These are phyloP conservation scores for Coniosporium tulheliwenetii DNA, from an alignment of 2,329 filamentous ascomycete genomes.

Conservation along the genomic window DNA sequence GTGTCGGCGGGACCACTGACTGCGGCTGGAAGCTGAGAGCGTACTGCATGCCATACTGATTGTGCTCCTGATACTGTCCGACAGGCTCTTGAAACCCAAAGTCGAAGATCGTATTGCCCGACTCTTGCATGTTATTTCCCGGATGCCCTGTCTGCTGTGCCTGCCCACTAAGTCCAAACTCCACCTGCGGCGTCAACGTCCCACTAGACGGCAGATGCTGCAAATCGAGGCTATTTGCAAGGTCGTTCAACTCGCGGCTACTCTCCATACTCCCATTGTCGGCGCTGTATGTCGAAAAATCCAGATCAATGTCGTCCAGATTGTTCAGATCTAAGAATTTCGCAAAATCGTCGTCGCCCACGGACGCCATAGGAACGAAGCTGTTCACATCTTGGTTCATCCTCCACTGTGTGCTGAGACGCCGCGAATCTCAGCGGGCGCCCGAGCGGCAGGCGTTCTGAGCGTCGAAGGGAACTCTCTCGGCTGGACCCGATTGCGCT, in stretches of 20 bases:
- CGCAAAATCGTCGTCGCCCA: constrained; percentile 23
- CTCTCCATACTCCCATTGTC: not conserved
- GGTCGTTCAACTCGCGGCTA: not conserved
- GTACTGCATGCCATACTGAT: constrained; percentile 6
- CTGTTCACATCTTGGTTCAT: not conserved
- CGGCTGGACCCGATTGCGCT: no score
- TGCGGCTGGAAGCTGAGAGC: constrained; percentile 18
- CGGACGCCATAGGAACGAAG: constrained; percentile 24
- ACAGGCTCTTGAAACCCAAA: constrained; percentile 3
- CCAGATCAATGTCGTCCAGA: constrained; percentile 15
- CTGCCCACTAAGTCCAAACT: not conserved
- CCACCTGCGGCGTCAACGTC: not conserved
- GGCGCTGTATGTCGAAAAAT: constrained; percentile 4
- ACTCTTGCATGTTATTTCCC: constrained; percentile 10
- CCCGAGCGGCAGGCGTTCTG: no score
- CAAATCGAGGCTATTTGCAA: not conserved
- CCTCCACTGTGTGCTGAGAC: no score
- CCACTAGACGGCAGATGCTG: not conserved
- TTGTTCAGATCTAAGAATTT: constrained; percentile 23
- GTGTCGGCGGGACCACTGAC: constrained; percentile 55
- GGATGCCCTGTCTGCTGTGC: not conserved
- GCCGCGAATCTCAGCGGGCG: no score
- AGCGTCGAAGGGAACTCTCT: no score
- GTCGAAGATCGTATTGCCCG: constrained; percentile 16
- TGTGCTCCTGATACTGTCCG: constrained; percentile 1